Conservation (phyloP, 306 rosid genomes). For the Medicago lupulina region DNA sequence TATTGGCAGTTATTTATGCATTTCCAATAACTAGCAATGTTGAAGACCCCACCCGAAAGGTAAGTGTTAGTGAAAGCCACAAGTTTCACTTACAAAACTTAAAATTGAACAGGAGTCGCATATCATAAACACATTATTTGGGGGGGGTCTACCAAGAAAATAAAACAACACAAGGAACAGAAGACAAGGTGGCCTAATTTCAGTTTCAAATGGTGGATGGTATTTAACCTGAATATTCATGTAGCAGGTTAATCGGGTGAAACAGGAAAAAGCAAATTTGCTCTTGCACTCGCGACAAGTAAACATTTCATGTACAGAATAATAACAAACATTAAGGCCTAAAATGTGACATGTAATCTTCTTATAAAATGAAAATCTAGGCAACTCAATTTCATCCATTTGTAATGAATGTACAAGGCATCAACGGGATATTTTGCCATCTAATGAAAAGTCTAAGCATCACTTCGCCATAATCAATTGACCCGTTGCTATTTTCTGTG, state of each 20-base stretch:
- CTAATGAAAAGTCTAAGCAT: conserved; percentile 54
- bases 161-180: neutral
- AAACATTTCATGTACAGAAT: conserved; percentile 54
- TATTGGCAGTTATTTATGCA: too few species aligned
- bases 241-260: neutral
- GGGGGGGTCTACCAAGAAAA: neutral
- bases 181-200: conserved; percentile 1
- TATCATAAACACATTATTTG: neutral
- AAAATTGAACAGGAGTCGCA: neutral
- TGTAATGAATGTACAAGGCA: conserved; percentile 69
- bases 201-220: conserved; percentile 10
- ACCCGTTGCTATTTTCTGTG: conserved; percentile 35
- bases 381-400: conserved; percentile 59
- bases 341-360: conserved; percentile 46
- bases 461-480: conserved; percentile 43
- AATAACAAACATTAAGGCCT: conserved; percentile 43
- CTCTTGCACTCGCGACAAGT: conserved; percentile 28
- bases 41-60: too few species aligned
- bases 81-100: neutral
- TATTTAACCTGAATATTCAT: neutral
- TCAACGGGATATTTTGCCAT: conserved; percentile 46
- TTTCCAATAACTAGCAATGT: too few species aligned
- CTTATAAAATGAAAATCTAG: conserved; percentile 51
- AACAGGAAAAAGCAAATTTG: conserved; percentile 12
- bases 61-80: too few species aligned